Evolutionary conservation across 495 filamentous ascomycete genomes (phyloP).

Genomic region (Amniculicola lignicola): DNA sequence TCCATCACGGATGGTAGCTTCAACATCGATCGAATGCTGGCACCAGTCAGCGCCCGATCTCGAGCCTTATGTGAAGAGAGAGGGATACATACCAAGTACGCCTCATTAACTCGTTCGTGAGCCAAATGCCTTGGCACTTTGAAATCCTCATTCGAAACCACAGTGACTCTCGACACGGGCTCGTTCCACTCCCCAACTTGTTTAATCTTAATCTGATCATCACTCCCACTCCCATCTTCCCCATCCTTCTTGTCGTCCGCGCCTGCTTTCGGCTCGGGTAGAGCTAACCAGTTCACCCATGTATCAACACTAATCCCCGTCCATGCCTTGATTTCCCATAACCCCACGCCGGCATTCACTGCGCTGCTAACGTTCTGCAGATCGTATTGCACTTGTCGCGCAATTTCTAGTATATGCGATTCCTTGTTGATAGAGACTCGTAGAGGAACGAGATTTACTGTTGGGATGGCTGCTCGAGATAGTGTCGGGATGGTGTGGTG

Average conservation of each 20-base stretch:
- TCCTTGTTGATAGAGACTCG: constrained; percentile 38
- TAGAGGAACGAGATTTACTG: constrained; percentile 54
- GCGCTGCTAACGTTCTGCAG: constrained; percentile 43
- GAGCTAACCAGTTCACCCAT: constrained; percentile 57
- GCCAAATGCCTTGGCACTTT: constrained; percentile 27
- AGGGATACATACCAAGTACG: constrained; percentile 45
- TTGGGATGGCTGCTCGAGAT: constrained; percentile 44
- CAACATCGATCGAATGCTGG: constrained; percentile 56
- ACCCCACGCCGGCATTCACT: constrained; percentile 42
- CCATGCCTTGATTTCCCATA: constrained; percentile 48
- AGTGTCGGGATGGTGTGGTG: constrained; percentile 44
- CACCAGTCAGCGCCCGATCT: constrained; percentile 28
- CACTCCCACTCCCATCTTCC: not conserved
- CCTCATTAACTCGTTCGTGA: constrained; percentile 28
- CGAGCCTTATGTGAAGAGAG: too few species aligned
- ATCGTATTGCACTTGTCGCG: constrained; percentile 48
- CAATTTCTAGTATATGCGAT: constrained; percentile 39
- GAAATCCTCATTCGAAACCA: constrained; percentile 8
- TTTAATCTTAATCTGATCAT: constrained; percentile 11
- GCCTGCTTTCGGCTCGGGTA: constrained; percentile 35
- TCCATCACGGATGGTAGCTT: constrained; percentile 48
- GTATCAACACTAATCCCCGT: constrained; percentile 48
- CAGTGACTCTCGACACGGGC: constrained; percentile 5
- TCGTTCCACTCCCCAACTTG: constrained; percentile 15
- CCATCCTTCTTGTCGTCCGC: not conserved